Evolutionary conservation across 2,329 filamentous ascomycete genomes (phyloP), one percentile per base, ranked within the genome.

Genomic region (Penicillium sp.): DNA sequence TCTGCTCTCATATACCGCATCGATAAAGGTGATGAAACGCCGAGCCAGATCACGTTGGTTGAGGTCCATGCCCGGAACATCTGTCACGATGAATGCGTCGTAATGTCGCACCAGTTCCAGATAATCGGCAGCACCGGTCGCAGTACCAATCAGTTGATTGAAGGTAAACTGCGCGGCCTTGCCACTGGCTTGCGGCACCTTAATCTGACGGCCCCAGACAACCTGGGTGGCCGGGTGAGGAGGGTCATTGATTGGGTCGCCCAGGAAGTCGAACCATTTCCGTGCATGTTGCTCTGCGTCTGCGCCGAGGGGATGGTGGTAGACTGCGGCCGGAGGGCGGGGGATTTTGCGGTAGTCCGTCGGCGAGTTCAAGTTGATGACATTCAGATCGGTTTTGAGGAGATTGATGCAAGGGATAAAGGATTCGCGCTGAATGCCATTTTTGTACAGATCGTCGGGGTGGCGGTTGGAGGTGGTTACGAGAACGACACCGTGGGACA

Each of bases 301-400:
- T 7, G 75, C 75, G 63, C 91, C 89, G 2, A 97, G 80, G 0
- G 88, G 86, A 43, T 88, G 83, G 71, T 97, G 87, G 67, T 97
- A 98, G 13, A 98, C 93, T 25, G 87, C 91, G 0, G 88, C 94
- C 0, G 90, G 85, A 2, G 93, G 93, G 1, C 93, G 81, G 1
- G 91, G 88, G 41, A 98, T 94, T 68, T 96, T 97, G 58, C 93
- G 87, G 72, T 98, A 98, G 68, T 98, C 93, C 25, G 90, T 98
- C 4, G 84, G 83, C 2, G 89, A 95, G 71, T 98, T 87, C 43
- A 98, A 82, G 67, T 96, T 96, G 56, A 98, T 86, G 33, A 97
- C 87, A 38, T 86, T 83, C 7, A 98, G 78, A 2, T 84, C 81
- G 26, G 76, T 79, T 64, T 96, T 91, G 30, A 98, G 81, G 3